phyloP scores from a whole-genome alignment of 441 rosid species.

The Kokia cookei region DNA sequence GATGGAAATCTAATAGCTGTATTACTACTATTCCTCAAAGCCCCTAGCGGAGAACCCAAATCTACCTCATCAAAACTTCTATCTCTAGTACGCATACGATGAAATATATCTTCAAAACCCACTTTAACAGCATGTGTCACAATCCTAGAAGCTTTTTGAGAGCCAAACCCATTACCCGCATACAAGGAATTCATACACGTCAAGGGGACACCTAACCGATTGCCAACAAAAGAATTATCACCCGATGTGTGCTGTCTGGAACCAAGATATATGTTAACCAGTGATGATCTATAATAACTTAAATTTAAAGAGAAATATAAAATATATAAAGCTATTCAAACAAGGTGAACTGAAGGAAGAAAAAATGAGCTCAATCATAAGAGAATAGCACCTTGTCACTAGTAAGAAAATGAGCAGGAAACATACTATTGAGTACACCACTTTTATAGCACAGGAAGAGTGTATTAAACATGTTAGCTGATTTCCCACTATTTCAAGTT shows the following conservation, averaged over 20 bases:
- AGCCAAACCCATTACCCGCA: conserved; percentile 46
- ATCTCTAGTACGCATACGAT: conserved; percentile 28
- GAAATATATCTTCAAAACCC: conserved; percentile 46
- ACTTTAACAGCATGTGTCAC: conserved; percentile 28
- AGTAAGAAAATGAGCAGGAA: neutral
- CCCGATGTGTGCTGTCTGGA: conserved; percentile 6
- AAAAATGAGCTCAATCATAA: neutral
- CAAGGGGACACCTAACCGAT: conserved; percentile 45
- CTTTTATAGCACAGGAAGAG: neutral
- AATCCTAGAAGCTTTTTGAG: conserved; percentile 43
- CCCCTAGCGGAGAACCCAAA: conserved; percentile 49
- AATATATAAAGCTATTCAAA: neutral
- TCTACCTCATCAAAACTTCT: conserved; percentile 35
- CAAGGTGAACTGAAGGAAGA: neutral
- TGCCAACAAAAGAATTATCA: conserved; percentile 24
- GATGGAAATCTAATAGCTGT: conserved; percentile 31
- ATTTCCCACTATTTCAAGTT: neutral
- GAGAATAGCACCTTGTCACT: neutral
- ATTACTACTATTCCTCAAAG: conserved; percentile 38
- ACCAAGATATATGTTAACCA: conserved; percentile 2
- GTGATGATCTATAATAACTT: neutral
- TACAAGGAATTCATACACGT: conserved; percentile 37
- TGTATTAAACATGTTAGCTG: neutral
- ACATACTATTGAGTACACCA: neutral
- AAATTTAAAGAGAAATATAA: neutral